Evolutionary conservation across 768 basidiomycete genomes (phyloP).

Genomic region (Xerocomus spinulosus): DNA sequence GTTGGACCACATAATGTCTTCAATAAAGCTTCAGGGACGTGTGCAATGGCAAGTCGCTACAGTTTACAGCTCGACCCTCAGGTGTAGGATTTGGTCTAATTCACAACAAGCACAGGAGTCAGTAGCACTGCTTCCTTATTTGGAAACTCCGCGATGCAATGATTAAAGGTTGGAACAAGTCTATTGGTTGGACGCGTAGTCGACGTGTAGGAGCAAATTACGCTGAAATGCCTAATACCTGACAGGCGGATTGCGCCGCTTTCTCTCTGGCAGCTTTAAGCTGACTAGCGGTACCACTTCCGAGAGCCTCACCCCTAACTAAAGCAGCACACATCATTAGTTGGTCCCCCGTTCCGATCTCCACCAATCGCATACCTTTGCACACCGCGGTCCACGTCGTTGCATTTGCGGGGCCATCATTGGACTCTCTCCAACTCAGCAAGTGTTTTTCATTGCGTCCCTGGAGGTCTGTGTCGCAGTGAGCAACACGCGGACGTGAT

Average conservation of each 20-base stretch:
- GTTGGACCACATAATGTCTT: not conserved
- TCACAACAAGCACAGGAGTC: too few relatives aligned
- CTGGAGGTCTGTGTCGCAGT: slow-evolving; percentile 35
- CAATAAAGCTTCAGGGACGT: not conserved
- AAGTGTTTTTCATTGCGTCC: slow-evolving; percentile 22
- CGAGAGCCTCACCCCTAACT: slow-evolving; percentile 49
- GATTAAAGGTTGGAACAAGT: not conserved
- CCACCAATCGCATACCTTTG: slow-evolving; percentile 41
- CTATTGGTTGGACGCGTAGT: slow-evolving; percentile 2
- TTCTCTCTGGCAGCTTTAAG: slow-evolving; percentile 46
- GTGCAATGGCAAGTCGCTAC: not conserved
- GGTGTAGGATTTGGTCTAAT: too few relatives aligned
- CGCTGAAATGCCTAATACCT: slow-evolving; percentile 24
- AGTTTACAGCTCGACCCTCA: too few relatives aligned
- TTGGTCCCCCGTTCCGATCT: not conserved
- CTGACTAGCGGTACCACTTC: slow-evolving; percentile 40
- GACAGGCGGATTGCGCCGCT: slow-evolving; percentile 44
- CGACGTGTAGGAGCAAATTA: slow-evolving; percentile 3
- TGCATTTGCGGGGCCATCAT: slow-evolving; percentile 39
- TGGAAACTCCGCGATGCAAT: slow-evolving; percentile 26
- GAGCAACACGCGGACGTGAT: not conserved
- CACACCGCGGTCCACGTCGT: slow-evolving; percentile 51
- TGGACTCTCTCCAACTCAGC: slow-evolving; percentile 40
- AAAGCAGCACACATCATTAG: slow-evolving; percentile 2
- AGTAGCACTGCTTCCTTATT: slow-evolving; percentile 12